Percentiles rank a stretch among this genome's conserved stretches.
Conservation (phyloP, 2,329 filamentous ascomycete species). For the Apiospora aurea region DNA sequence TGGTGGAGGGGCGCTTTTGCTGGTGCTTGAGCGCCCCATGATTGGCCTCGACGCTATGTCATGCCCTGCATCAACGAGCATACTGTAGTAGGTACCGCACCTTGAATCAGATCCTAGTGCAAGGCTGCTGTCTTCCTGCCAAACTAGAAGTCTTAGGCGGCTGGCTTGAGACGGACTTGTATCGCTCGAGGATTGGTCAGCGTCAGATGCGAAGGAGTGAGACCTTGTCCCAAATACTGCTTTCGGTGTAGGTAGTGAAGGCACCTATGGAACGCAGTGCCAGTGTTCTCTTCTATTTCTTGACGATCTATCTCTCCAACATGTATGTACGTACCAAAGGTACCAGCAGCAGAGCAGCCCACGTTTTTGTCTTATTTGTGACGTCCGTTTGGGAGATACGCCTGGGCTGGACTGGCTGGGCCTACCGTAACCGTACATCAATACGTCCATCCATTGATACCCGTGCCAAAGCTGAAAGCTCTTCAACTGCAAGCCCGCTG, state of each 20-base stretch:
- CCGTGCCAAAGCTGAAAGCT: not conserved
- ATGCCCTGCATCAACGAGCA: not conserved
- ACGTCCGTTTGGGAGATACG: not conserved
- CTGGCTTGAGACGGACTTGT: not conserved
- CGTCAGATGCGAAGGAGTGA: not conserved
- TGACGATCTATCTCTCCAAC: not conserved
- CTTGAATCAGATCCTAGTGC: not conserved
- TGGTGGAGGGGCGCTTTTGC: not conserved
- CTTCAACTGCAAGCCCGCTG: slow-evolving; percentile 12
- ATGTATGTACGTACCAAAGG: not conserved
- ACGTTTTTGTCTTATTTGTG: not conserved
- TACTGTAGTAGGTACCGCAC: not conserved
- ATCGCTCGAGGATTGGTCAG: slow-evolving; percentile 3
- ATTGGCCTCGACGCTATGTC: slow-evolving; percentile 9
- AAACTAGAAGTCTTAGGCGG: not conserved
- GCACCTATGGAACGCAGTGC: not conserved
- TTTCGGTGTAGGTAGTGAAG: no score
- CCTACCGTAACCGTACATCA: not conserved
- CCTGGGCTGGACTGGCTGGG: not conserved
- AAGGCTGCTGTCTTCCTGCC: not conserved
- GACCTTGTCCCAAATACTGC: not conserved
- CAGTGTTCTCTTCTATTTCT: not conserved
- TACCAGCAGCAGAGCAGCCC: not conserved
- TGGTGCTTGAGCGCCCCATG: not conserved
- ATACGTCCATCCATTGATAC: not conserved